Percentiles rank a stretch among this genome's conserved stretches.
Conservation (phyloP, 192 early-diverging fungal genomes). For the Coemansia sp. region DNA sequence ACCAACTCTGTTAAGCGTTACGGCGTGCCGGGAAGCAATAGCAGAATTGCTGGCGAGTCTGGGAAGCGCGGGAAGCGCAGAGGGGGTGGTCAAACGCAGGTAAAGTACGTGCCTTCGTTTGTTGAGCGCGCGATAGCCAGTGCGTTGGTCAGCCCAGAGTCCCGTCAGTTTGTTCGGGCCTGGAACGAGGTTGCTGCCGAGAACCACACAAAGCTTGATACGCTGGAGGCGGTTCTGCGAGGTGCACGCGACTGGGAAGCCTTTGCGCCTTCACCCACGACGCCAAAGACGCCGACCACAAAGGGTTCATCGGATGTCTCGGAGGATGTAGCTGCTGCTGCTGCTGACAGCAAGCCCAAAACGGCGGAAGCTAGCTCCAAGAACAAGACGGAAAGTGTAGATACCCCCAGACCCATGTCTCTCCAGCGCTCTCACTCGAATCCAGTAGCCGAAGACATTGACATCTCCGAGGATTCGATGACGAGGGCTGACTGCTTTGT, state of each 20-base stretch:
- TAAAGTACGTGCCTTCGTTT: conserved; percentile 65
- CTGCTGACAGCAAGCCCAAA: neutral
- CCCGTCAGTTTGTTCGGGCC: conserved; percentile 61
- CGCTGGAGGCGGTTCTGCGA: conserved; percentile 60
- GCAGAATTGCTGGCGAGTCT: conserved; percentile 22
- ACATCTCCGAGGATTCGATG: conserved; percentile 39
- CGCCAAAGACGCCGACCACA: conserved; percentile 10
- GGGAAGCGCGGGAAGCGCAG: conserved; percentile 44
- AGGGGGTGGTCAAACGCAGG: conserved; percentile 28
- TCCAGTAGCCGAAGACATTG: conserved; percentile 22
- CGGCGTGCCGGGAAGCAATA: conserved; percentile 15
- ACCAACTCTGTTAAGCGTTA: conserved; percentile 31
- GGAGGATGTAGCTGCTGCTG: neutral
- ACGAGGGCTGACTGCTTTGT: conserved; percentile 54
- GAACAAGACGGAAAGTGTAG: neutral
- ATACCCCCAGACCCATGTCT: conserved; percentile 7
- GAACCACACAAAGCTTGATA: conserved; percentile 52
- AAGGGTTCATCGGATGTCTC: neutral
- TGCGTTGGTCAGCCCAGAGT: conserved; percentile 71
- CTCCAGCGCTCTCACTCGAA: conserved; percentile 44
- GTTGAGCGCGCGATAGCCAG: conserved; percentile 68
- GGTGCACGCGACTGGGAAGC: conserved; percentile 46
- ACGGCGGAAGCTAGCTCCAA: neutral
- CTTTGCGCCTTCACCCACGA: conserved; percentile 25
- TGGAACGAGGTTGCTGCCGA: conserved; percentile 63